Percentiles rank a stretch among this genome's conserved stretches.
phyloP scores from a whole-genome alignment of 2,329 filamentous ascomycete species.

The Aspergillus nomiae region DNA sequence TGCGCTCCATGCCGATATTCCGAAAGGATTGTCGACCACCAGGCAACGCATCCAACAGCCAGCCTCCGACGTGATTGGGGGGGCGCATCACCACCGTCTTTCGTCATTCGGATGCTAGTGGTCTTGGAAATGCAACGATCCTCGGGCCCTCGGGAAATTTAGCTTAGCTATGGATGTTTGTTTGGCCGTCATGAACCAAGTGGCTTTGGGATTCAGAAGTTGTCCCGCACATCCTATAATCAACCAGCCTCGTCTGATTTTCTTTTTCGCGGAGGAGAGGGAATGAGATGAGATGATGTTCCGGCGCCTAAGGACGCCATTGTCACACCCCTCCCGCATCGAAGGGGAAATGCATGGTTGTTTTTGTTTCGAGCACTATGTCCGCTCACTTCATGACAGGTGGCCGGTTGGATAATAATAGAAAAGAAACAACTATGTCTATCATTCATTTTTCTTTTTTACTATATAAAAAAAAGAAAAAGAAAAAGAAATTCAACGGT shows the following conservation, averaged over 20 bases:
- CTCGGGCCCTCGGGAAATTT: not conserved
- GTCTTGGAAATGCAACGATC: slow-evolving; percentile 9
- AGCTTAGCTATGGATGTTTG: not conserved
- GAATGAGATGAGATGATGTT: not conserved
- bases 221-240: not conserved
- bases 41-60: slow-evolving; percentile 5
- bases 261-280: not conserved
- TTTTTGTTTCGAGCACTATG: not conserved
- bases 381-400: slow-evolving; percentile 3
- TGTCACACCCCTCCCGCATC: not conserved
- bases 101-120: slow-evolving; percentile 11
- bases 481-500: slow-evolving; percentile 6
- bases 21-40: slow-evolving; percentile 8
- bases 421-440: not conserved
- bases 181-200: not conserved
- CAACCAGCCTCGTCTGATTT: not conserved
- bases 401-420: slow-evolving; percentile 5
- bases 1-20: slow-evolving; percentile 5
- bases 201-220: not conserved
- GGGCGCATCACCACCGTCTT: slow-evolving; percentile 2
- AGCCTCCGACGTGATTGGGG: slow-evolving; percentile 6
- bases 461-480: not conserved
- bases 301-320: not conserved
- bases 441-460: not conserved
- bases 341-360: not conserved